Percentiles rank a stretch among this genome's conserved stretches.
phyloP scores from a whole-genome alignment of 768 basidiomycete species.

The Leucosporidium scottii region DNA sequence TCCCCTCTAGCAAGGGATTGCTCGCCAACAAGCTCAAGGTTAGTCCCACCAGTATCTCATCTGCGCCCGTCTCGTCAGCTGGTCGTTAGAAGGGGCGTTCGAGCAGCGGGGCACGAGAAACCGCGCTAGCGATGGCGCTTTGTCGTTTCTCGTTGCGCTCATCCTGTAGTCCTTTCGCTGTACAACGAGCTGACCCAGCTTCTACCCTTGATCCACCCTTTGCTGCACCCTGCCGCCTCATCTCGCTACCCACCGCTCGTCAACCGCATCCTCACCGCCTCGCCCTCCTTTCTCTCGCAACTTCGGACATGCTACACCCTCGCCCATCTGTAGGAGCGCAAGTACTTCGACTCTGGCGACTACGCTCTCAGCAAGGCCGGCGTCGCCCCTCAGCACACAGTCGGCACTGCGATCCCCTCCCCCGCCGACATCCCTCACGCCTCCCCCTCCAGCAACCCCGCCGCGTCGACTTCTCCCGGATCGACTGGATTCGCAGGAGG shows the following conservation, averaged over 20 bases:
- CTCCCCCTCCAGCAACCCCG: slow-evolving; percentile 3
- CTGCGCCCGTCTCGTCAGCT: background rate
- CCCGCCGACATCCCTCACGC: slow-evolving; percentile 54
- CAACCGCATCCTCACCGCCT: background rate
- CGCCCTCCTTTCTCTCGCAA: background rate
- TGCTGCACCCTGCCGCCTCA: background rate
- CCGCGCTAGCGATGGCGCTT: background rate
- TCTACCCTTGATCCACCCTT: background rate
- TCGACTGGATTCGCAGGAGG: background rate
- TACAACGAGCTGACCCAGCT: background rate
- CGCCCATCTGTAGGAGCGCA: slow-evolving; percentile 64
- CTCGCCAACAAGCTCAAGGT: slow-evolving; percentile 95
- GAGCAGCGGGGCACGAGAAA: background rate
- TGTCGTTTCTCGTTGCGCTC: background rate
- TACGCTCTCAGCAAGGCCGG: slow-evolving; percentile 95
- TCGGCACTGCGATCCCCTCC: slow-evolving; percentile 96
- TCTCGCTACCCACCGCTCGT: background rate
- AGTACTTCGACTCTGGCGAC: slow-evolving; percentile 99
- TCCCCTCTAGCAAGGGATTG: slow-evolving; percentile 86
- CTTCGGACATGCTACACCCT: slow-evolving; percentile 13
- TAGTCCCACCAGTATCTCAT: slow-evolving; percentile 21
- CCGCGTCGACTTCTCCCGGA: background rate
- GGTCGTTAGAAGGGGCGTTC: background rate
- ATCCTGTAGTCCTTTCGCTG: background rate
- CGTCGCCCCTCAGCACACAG: slow-evolving; percentile 67